Evolutionary conservation across 1,284 basidiomycete genomes (phyloP).

Genomic region (Fomes fomentarius): DNA sequence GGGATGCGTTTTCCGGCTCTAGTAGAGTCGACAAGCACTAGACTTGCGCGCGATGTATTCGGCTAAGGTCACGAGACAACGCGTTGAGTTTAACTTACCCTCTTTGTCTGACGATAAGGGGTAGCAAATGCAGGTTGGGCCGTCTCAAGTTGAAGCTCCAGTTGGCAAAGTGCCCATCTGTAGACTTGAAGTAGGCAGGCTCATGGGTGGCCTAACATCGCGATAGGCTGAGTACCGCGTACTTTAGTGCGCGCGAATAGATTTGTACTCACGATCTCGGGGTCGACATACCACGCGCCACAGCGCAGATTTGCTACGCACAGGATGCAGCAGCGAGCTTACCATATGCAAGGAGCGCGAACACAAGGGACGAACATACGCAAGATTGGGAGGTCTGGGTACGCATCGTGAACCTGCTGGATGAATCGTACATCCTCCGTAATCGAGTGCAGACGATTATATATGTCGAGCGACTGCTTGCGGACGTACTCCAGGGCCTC

Average conservation of each 20-base stretch:
- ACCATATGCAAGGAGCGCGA: not conserved
- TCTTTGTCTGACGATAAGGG: slow-evolving; percentile 53
- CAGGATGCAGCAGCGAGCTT: not conserved
- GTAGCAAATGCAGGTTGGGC: slow-evolving; percentile 83
- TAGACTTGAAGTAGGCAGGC: slow-evolving; percentile 93
- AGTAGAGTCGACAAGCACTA: slow-evolving; percentile 93
- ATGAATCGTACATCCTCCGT: slow-evolving; percentile 79
- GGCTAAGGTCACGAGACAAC: not conserved
- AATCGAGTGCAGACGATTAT: slow-evolving; percentile 87
- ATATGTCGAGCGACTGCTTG: slow-evolving; percentile 75
- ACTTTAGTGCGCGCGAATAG: not conserved
- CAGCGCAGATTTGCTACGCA: slow-evolving; percentile 87
- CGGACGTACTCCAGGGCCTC: slow-evolving; percentile 52
- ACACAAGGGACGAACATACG: slow-evolving; percentile 46
- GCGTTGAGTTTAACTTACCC: no score
- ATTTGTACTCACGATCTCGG: slow-evolving; percentile 51
- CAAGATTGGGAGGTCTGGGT: slow-evolving; percentile 62
- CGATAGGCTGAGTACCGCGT: slow-evolving; percentile 1
- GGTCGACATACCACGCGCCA: slow-evolving; percentile 93
- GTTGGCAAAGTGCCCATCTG: slow-evolving; percentile 89
- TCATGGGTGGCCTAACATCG: slow-evolving; percentile 23
- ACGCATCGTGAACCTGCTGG: slow-evolving; percentile 55
- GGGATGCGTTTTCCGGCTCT: slow-evolving; percentile 93
- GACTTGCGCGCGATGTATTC: slow-evolving; percentile 33
- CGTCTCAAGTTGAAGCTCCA: slow-evolving; percentile 89